phyloP scores from a whole-genome alignment of 306 rosid species.

The Rosa rugosa region DNA sequence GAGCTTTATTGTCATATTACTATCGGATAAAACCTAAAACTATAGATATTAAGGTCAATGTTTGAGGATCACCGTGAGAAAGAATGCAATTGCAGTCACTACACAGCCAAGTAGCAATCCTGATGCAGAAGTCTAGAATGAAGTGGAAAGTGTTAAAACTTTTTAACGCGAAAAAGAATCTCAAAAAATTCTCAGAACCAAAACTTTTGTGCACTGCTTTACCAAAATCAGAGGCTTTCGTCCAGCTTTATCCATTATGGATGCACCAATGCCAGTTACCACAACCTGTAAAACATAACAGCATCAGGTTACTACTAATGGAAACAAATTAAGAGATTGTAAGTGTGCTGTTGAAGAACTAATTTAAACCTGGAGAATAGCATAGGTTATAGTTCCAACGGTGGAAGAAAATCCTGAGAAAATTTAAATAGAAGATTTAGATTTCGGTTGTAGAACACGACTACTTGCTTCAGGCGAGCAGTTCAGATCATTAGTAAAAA shows the following conservation, averaged over 20 bases:
- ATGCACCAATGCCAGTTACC: slow-evolving; percentile 61
- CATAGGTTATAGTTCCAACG: slow-evolving; percentile 56
- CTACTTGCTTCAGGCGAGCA: neutral
- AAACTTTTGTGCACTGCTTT: slow-evolving; percentile 10
- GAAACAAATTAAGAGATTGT: neutral
- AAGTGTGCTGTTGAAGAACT: neutral
- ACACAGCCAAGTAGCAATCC: slow-evolving; percentile 67
- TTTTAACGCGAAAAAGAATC: slow-evolving; percentile 14
- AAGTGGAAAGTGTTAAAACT: slow-evolving; percentile 16
- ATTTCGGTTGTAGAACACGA: slow-evolving; percentile 9
- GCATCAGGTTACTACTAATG: neutral
- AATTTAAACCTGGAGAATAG: slow-evolving; percentile 60
- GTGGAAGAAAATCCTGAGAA: slow-evolving; percentile 64
- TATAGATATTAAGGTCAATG: slow-evolving; percentile 1
- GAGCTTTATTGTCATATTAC: slow-evolving; percentile 12
- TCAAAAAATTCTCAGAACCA: slow-evolving; percentile 15
- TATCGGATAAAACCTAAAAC: neutral
- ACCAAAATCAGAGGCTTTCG: slow-evolving; percentile 88
- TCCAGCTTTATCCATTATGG: slow-evolving; percentile 65
- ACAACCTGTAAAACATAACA: slow-evolving; percentile 48
- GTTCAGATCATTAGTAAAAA: neutral
- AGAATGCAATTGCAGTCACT: slow-evolving; percentile 67
- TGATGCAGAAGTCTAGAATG: slow-evolving; percentile 57
- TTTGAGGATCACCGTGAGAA: slow-evolving; percentile 54
- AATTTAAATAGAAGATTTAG: slow-evolving; percentile 1